Conservation (phyloP, 495 filamentous ascomycete genomes). For the Cryomyces antarcticus region DNA sequence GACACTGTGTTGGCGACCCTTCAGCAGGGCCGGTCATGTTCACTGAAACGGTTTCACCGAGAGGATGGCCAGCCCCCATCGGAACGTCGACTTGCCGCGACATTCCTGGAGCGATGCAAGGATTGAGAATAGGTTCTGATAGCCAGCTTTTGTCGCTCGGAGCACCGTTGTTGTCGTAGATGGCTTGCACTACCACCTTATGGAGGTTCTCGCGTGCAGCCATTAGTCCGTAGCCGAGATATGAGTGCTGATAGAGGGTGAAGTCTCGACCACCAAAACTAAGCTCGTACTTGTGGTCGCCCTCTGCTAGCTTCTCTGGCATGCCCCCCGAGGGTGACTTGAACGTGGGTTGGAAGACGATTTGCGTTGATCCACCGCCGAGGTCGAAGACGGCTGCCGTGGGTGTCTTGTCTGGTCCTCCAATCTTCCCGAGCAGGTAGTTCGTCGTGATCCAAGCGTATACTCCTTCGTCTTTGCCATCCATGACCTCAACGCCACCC, state of each 20-base stretch:
- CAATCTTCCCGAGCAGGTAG: slow-evolving; percentile 94
- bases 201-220: slow-evolving; percentile 74
- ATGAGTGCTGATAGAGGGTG: slow-evolving; percentile 93
- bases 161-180: slow-evolving; percentile 22
- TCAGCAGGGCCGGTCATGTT: slow-evolving; percentile 71
- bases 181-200: slow-evolving; percentile 39
- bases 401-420: slow-evolving; percentile 67
- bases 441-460: slow-evolving; percentile 99
- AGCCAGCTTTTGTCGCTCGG: slow-evolving; percentile 32
- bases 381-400: slow-evolving; percentile 93
- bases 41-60: slow-evolving; percentile 38
- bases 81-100: slow-evolving; percentile 43
- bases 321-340: slow-evolving; percentile 51
- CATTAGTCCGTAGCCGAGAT: slow-evolving; percentile 95
- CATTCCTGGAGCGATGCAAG: slow-evolving; percentile 75
- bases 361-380: slow-evolving; percentile 90
- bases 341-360: slow-evolving; percentile 95
- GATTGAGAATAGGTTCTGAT: slow-evolving; percentile 50
- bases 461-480: slow-evolving; percentile 88
- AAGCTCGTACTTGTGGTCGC: slow-evolving; percentile 92
- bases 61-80: slow-evolving; percentile 37
- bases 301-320: slow-evolving; percentile 66
- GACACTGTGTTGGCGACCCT: slow-evolving; percentile 64
- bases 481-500: slow-evolving; percentile 85
- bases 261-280: slow-evolving; percentile 80